Conservation (phyloP, 257 asterid species). For the Nicotiana noctiflora region DNA sequence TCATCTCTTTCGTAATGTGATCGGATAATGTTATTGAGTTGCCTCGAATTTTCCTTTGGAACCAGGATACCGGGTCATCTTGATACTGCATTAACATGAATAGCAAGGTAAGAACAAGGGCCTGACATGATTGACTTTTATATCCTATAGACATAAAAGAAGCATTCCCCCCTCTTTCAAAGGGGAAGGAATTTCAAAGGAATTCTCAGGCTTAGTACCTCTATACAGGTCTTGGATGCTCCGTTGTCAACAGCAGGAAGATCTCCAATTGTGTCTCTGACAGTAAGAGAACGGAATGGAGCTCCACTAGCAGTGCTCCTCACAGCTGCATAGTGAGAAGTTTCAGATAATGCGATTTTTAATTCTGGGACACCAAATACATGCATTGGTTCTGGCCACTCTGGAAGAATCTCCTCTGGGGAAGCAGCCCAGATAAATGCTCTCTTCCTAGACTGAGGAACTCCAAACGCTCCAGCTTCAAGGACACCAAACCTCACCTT, state of each 20-base stretch:
- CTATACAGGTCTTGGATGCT: constrained; percentile 48
- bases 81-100: constrained; percentile 49
- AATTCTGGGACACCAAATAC: constrained; percentile 82
- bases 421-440: constrained; percentile 99
- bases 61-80: constrained; percentile 76
- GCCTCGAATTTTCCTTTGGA: constrained; percentile 74
- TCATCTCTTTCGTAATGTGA: constrained; percentile 89
- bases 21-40: constrained; percentile 47
- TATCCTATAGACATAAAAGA: not conserved
- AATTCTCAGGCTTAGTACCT: constrained; percentile 33
- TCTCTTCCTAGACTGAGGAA: constrained; percentile 92
- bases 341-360: constrained; percentile 54
- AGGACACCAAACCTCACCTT: constrained; percentile 91
- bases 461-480: constrained; percentile 96
- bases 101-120: not conserved
- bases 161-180: not conserved
- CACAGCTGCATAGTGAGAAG: constrained; percentile 64
- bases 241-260: constrained; percentile 89
- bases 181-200: not conserved
- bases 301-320: constrained; percentile 84
- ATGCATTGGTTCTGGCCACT: constrained; percentile 99
- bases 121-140: not conserved
- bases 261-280: constrained; percentile 92
- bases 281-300: constrained; percentile 90
- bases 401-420: constrained; percentile 84